Evolutionary conservation across 2,329 filamentous ascomycete genomes (phyloP), one percentile per base, ranked within the genome.

Genomic region (Aspergillus aculeatinus): DNA sequence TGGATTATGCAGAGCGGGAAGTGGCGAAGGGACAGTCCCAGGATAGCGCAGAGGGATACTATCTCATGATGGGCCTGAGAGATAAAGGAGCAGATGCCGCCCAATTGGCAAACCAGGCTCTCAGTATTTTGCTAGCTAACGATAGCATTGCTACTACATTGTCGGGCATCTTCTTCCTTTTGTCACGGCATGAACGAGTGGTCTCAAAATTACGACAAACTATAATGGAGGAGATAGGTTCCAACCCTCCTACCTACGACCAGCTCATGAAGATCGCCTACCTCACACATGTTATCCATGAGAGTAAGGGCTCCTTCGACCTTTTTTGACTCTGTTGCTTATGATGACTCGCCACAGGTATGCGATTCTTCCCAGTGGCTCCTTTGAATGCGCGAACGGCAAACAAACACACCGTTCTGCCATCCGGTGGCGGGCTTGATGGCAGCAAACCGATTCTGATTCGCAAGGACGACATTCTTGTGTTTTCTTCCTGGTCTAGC

Each of bases 391-490:
- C 60, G 5, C 39, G 60, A 9, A 42, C 52, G 7, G 57, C 60
- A 5, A 59, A 62, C 31, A 59, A 47, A 58, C 35, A 35, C 19
- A 39, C 47, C 2, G 56, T 21, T 25, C 47, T 76, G 14, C 73
- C 74, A 5, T 60, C 33, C 2, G 73, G 74, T 16, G 73, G 73
- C 19, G 74, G 73, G 0, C 61, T 66, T 10, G 64, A 73, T 25
- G 68, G 68, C 16, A 58, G 59, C 12, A 58, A 64, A 1, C 71
- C 72, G 0, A 55, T 76, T 19, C 61, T 73, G 10, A 52, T 74
- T 19, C 62, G 21, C 1, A 66, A 65, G 27, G 68, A 67, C 3
- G 54, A 60, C 3, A 60, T 58, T 1, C 63, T 74, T 9, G 61
- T 58, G 2, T 71, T 65, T 48, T 57, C 51, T 9, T 57, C 63